Percentiles rank a stretch among this genome's conserved stretches.
These are phyloP conservation scores for Podospora didyma DNA, from an alignment of 495 filamentous ascomycete genomes.

Conservation along the genomic window DNA sequence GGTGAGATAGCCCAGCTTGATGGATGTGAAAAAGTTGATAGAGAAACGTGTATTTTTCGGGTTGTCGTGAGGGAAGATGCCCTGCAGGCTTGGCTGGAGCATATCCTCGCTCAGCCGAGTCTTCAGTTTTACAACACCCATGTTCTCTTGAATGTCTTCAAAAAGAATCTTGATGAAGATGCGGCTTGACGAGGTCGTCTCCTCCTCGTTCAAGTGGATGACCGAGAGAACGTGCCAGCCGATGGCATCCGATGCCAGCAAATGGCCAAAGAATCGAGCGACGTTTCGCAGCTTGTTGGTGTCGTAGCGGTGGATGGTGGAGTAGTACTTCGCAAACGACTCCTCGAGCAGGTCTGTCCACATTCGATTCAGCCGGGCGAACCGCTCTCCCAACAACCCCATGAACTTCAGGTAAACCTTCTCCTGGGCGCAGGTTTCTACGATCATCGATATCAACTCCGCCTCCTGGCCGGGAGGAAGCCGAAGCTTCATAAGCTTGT, in stretches of 20 bases:
- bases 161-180: constrained; percentile 99
- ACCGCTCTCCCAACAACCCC: constrained; percentile 87
- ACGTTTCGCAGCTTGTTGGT: constrained; percentile 93
- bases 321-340: constrained; percentile 88
- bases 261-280: constrained; percentile 88
- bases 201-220: constrained; percentile 90
- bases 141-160: constrained; percentile 81
- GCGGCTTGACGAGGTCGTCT: constrained; percentile 89
- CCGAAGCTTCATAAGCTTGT: constrained; percentile 90
- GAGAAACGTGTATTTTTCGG: constrained; percentile 89
- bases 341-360: constrained; percentile 91
- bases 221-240: constrained; percentile 85
- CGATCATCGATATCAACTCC: constrained; percentile 91
- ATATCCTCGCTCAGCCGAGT: constrained; percentile 71
- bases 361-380: constrained; percentile 89
- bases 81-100: constrained; percentile 72
- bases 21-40: constrained; percentile 98
- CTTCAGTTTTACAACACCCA: constrained; percentile 77
- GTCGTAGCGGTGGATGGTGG: constrained; percentile 95
- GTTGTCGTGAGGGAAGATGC: constrained; percentile 87
- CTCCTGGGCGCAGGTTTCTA: constrained; percentile 93
- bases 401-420: constrained; percentile 96
- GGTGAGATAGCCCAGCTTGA: constrained; percentile 90
- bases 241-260: constrained; percentile 80
- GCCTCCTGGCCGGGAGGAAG: constrained; percentile 84